Evolutionary conservation across 2,329 filamentous ascomycete genomes (phyloP).

Genomic region (Torrubiella hemipterigena): DNA sequence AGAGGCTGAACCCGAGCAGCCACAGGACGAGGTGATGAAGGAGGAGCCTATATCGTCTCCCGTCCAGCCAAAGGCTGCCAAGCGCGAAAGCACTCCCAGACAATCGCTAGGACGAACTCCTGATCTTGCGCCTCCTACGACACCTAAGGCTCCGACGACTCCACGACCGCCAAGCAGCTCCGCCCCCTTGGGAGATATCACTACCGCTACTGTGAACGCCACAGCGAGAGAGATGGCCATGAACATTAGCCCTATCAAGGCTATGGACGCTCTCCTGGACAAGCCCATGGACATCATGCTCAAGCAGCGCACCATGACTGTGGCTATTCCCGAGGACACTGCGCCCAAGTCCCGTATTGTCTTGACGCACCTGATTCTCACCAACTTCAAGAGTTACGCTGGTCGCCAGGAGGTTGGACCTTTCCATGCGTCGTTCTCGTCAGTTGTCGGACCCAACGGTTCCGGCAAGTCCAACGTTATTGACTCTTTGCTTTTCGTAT

Average conservation of each 20-base stretch:
- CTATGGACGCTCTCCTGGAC: conserved; percentile 68
- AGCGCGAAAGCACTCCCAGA: conserved; percentile 17
- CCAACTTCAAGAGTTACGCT: conserved; percentile 98
- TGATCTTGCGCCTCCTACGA: conserved; percentile 27
- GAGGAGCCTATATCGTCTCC: conserved; percentile 22
- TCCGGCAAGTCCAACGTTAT: conserved; percentile 99
- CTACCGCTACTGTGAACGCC: conserved; percentile 49
- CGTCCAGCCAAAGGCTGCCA: conserved; percentile 7
- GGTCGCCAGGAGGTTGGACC: conserved; percentile 90
- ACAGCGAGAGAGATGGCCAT: too few relatives aligned
- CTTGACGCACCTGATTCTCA: conserved; percentile 82
- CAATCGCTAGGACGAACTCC: conserved; percentile 26
- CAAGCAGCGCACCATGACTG: conserved; percentile 63
- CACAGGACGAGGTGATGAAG: conserved; percentile 12
- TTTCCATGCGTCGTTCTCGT: conserved; percentile 94
- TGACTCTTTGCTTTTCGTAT: conserved; percentile 95
- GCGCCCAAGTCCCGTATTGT: conserved; percentile 79
- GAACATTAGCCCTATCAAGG: conserved; percentile 65
- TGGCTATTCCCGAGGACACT: conserved; percentile 58
- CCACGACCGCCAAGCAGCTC: conserved; percentile 37
- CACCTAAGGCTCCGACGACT: conserved; percentile 42
- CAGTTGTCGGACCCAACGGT: conserved; percentile 93
- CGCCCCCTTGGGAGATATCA: conserved; percentile 64
- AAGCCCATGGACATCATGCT: conserved; percentile 89
- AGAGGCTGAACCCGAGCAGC: conserved; percentile 2